These are phyloP conservation scores for Dacryopinax primogenitus DNA, from an alignment of 768 basidiomycete genomes.

Conservation along the genomic window DNA sequence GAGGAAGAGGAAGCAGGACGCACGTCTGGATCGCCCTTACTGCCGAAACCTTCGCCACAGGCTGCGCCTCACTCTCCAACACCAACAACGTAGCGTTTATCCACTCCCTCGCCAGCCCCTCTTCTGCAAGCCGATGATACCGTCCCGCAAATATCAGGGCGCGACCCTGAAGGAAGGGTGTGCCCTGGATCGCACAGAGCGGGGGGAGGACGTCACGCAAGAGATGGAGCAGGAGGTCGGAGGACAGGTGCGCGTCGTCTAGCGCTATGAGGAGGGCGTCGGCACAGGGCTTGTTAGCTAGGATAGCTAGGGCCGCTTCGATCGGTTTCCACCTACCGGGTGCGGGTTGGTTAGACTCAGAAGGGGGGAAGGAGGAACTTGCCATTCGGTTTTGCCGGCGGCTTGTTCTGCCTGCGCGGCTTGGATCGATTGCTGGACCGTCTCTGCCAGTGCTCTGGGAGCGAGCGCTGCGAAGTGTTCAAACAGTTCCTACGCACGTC, in stretches of 20 bases:
- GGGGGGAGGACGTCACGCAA: slow-evolving; percentile 28
- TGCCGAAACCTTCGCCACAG: slow-evolving; percentile 90
- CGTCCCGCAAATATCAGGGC: slow-evolving; percentile 91
- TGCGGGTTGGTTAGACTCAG: not conserved
- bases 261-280: slow-evolving; percentile 63
- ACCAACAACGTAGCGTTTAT: slow-evolving; percentile 76
- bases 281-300: slow-evolving; percentile 54
- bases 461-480: slow-evolving; percentile 26
- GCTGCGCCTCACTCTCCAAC: slow-evolving; percentile 53
- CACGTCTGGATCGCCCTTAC: slow-evolving; percentile 90
- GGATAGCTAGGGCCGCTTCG: slow-evolving; percentile 68
- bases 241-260: slow-evolving; percentile 63
- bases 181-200: slow-evolving; percentile 37
- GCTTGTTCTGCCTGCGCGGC: slow-evolving; percentile 40
- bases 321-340: slow-evolving; percentile 73
- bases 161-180: slow-evolving; percentile 87
- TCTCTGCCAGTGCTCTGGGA: slow-evolving; percentile 25
- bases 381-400: slow-evolving; percentile 45
- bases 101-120: slow-evolving; percentile 67
- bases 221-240: slow-evolving; percentile 64
- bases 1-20: slow-evolving; percentile 19
- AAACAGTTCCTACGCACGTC: slow-evolving; percentile 23
- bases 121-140: slow-evolving; percentile 60
- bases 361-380: slow-evolving; percentile 1
- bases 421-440: slow-evolving; percentile 46